Evolutionary conservation across 495 filamentous ascomycete genomes (phyloP), one percentile per base, ranked within the genome.

Genomic region (Pyrenula aspistea): DNA sequence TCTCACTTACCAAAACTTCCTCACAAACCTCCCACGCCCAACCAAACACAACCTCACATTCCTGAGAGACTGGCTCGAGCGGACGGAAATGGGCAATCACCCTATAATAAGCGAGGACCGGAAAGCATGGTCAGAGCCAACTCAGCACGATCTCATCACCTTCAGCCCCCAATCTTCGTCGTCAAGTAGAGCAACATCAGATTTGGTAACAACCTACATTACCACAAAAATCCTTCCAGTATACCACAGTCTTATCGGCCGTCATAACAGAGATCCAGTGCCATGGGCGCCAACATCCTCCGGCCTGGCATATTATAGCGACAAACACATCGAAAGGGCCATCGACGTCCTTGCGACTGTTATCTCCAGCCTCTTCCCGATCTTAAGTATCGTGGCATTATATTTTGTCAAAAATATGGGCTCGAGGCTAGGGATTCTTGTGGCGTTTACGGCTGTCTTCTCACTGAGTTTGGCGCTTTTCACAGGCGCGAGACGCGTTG

Each of bases 381-480:
- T 68, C 1, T 56, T 53, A 10, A 59, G 68, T 0, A 68, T 72
- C 23, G 49, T 72, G 22, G 63, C 63, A 1, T 58, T 73, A 0
- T 69, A 64, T 51, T 68, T 61, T 20, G 61, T 71, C 19, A 51
- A 60, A 11, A 31, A 56, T 21, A 61, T 61, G 23, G 20, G 57
- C 15, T 53, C 57, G 12, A 55, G 67, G 23, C 56, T 73, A 10
- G 59, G 57, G 3, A 53, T 70, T 23, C 65, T 73, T 22, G 62
- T 65, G 54, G 22, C 63, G 1, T 73, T 71, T 56, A 66, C 65
- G 3, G 54, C 62, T 21, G 49, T 67, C 3, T 71, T 73, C 51
- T 55, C 65, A 0, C 31, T 62, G 23, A 53, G 50, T 8, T 57
- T 72, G 53, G 61, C 60, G 10, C 48, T 68, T 10, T 58, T 70